Percentiles rank a stretch among this genome's conserved stretches.
These are phyloP conservation scores for Fusarium pseudocircinatum DNA, from an alignment of 2,329 filamentous ascomycete genomes.

Conservation along the genomic window DNA sequence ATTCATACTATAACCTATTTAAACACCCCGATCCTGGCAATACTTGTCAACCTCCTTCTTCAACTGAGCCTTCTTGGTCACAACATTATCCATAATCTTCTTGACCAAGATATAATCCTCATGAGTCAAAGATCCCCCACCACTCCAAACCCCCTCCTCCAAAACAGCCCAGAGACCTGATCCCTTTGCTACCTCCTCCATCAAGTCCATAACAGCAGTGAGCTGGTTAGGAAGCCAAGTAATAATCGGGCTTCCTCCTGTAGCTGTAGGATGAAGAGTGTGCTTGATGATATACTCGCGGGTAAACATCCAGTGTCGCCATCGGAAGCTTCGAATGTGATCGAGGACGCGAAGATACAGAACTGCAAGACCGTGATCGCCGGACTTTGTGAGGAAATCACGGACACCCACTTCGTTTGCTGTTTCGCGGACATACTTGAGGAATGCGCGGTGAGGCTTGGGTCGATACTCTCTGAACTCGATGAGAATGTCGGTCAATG, in stretches of 20 bases:
- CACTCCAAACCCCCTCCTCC: slow-evolving; percentile 32
- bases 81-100: slow-evolving; percentile 72
- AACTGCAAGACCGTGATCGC: slow-evolving; percentile 57
- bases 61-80: slow-evolving; percentile 71
- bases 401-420: slow-evolving; percentile 63
- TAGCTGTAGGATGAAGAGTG: slow-evolving; percentile 79
- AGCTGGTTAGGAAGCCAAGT: slow-evolving; percentile 88
- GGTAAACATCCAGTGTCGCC: slow-evolving; percentile 87
- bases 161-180: slow-evolving; percentile 33
- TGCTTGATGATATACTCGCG: slow-evolving; percentile 85
- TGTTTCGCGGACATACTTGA: slow-evolving; percentile 72
- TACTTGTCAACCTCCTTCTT: slow-evolving; percentile 80
- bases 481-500: slow-evolving; percentile 84
- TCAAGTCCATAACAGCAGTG: slow-evolving; percentile 76
- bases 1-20: background rate
- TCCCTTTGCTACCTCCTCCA: slow-evolving; percentile 66
- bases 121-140: slow-evolving; percentile 21
- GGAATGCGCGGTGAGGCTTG: slow-evolving; percentile 86
- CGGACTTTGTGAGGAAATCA: slow-evolving; percentile 54
- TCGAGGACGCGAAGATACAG: slow-evolving; percentile 74
- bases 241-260: slow-evolving; percentile 82
- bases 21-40: slow-evolving; percentile 68
- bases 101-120: slow-evolving; percentile 31
- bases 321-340: slow-evolving; percentile 83
- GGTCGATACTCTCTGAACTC: slow-evolving; percentile 93